Base-by-base conservation (phyloP, 2,329 filamentous ascomycete genomes). In the Aspergillus alliaceus region DNA sequence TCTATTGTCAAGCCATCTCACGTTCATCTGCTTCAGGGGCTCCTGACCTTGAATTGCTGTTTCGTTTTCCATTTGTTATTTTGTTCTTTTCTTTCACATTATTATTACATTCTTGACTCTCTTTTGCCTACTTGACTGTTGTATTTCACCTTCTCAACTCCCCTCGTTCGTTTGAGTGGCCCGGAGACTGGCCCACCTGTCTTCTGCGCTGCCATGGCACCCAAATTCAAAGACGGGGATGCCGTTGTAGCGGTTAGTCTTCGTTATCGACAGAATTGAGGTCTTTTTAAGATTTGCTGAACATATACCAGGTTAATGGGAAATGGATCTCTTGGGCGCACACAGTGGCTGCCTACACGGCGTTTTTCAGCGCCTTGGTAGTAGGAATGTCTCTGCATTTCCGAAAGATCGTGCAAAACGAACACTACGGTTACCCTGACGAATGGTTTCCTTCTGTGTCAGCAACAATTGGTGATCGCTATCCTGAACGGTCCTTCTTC, bases 391-490 rank as follows among this genome's bases (percentile, higher is more conserved):
- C 82, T 54, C 83, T 99, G 49, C 95, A 99, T 78, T 98, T 95
- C 79, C 85, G 90, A 71, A 99, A 99, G 80, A 99, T 99, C 66
- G 95, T 99, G 55, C 83, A 97, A 77, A 99, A 99, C 77, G 92
- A 99, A 77, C 90, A 93, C 79, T 96, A 92, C 75, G 91, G 91
- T 66, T 96, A 96, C 72, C 93, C 93, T 1, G 82, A 96, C 65
- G 93, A 97, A 81, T 97, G 93, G 93, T 96, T 96, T 70, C 93
- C 93, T 57, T 96, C 93, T 42, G 93, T 97, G 22, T 97, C 93
- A 29, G 89, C 95, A 39, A 98, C 95, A 34, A 99, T 99, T 77
- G 95, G 95, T 73, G 95, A 99, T 76, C 87, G 93, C 64, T 98
- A 97, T 70, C 95, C 95, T 53, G 95, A 99, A 77, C 89, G 95